Percentiles rank a stretch among this genome's conserved stretches.
phyloP scores from a whole-genome alignment of 768 basidiomycete species.

The Xanthoconium purpureum region DNA sequence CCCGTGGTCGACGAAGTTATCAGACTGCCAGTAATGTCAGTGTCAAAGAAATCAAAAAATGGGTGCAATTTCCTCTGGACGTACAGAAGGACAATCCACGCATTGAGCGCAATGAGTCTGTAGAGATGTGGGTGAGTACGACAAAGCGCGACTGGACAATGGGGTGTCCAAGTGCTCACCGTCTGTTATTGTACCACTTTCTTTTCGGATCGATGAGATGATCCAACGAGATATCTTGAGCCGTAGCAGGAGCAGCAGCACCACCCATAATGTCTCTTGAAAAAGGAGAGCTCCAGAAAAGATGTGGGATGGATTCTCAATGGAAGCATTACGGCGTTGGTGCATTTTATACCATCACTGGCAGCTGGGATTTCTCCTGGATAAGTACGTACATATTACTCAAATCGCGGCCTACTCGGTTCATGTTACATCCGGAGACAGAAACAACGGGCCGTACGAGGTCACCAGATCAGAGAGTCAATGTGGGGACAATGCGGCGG shows the following conservation, averaged over 20 bases:
- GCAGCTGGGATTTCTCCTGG: no score
- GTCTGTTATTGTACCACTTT: conserved; percentile 75
- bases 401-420: no score
- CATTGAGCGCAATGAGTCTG: conserved; percentile 62
- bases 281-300: background rate
- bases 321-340: background rate
- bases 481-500: background rate
- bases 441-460: no score
- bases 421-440: no score
- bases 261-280: conserved; percentile 40
- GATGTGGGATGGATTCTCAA: background rate
- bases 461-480: background rate
- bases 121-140: background rate
- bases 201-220: conserved; percentile 62
- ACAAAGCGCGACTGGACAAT: background rate
- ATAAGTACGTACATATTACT: no score
- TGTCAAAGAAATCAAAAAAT: background rate
- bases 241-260: conserved; percentile 24
- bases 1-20: conserved; percentile 76
- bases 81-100: conserved; percentile 67
- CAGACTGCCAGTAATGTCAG: conserved; percentile 38
- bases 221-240: conserved; percentile 37
- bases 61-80: conserved; percentile 15
- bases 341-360: background rate
- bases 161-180: conserved; percentile 37